Base-by-base conservation (phyloP, 495 filamentous ascomycete genomes). In the Aspergillus panamensis region DNA sequence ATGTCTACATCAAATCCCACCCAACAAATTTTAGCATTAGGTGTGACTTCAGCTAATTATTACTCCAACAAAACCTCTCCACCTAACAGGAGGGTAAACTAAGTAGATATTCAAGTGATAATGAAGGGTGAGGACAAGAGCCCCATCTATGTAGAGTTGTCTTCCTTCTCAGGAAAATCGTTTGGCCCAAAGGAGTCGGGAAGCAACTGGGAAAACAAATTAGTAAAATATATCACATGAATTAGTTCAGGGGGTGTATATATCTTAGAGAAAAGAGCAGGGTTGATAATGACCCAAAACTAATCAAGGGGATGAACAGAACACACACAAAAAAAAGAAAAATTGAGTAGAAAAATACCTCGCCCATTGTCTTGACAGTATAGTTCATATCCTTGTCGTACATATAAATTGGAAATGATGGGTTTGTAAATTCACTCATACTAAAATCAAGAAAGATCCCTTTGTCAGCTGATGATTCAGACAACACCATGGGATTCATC, bases 321-420 rank as follows among this genome's bases (percentile, higher is more conserved):
- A 29, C 12, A 10, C 21, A 37, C 20, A 29, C 44, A 29, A 39
- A 10, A 42, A 3, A 13, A 29, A 20, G 16, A 47, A 12, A n/a
- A n/a, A n/a, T n/a, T n/a, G n/a, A n/a, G n/a, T n/a, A n/a, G n/a
- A n/a, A n/a, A 50, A 29, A 60, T 74, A 90, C 88, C 80, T 91
- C 81, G 50, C 82, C 84, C 58, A 97, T 77, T 40, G 81, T 90
- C 77, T 80, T 83, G n/a, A 92, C 81, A 8, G 80, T 77, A 59
- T 80, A 89, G 29, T 83, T 77, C 4, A 83, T 86, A 43, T 89
- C 77, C 53, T 80, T 85, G 66, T 92, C 91, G 69, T 91, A 92
- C 94, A 98, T 93, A 65, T 96, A 86, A n/a, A 97, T 80, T 0
- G 91, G 93, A 49, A 81, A 84, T 0, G 76, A 73, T 14, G 84